phyloP scores from a whole-genome alignment of 176 grass and related monocot species.

The Carex parvula region DNA sequence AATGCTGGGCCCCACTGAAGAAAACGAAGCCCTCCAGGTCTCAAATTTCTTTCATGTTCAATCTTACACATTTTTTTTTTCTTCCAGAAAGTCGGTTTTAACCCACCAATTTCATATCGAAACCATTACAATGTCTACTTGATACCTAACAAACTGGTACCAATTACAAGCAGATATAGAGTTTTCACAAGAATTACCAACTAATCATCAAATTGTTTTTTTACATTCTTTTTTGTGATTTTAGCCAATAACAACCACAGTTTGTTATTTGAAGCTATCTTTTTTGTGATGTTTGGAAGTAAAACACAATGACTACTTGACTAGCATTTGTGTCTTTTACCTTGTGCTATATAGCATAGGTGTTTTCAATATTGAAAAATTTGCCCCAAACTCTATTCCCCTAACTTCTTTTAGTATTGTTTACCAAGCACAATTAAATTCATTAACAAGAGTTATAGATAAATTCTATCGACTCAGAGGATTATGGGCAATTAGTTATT shows the following conservation, averaged over 20 bases:
- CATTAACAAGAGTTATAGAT: neutral
- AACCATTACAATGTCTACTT: too few species aligned
- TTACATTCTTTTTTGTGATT: neutral
- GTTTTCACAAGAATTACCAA: too few species aligned
- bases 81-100: too few species aligned
- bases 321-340: neutral
- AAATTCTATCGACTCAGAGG: neutral
- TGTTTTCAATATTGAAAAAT: neutral
- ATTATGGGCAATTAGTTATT: neutral
- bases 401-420: neutral
- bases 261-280: neutral
- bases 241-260: neutral
- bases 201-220: too few species aligned
- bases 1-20: constrained; percentile 54
- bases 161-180: too few species aligned
- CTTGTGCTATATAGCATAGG: neutral
- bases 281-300: neutral
- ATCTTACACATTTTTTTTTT: neutral
- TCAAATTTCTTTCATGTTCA: neutral
- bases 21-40: constrained; percentile 52
- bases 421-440: neutral
- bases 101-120: too few species aligned
- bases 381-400: neutral
- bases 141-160: too few species aligned
- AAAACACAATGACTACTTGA: neutral